phyloP scores from a whole-genome alignment of 768 basidiomycete species.

The Lentinula edodes region DNA sequence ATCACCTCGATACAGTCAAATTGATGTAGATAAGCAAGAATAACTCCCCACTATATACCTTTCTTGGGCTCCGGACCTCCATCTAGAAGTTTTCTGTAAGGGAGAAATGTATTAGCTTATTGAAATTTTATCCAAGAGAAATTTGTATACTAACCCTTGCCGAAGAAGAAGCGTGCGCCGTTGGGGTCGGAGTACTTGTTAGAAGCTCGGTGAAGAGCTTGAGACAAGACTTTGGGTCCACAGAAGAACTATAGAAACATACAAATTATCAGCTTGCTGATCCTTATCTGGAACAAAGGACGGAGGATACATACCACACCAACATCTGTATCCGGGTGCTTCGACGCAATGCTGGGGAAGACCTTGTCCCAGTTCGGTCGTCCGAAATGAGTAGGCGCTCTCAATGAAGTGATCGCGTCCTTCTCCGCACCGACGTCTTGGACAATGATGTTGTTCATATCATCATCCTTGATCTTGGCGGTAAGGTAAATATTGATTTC shows the following conservation, averaged over 20 bases:
- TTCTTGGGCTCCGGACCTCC: neutral
- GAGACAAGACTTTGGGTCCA: slow-evolving; percentile 70
- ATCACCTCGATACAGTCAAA: neutral
- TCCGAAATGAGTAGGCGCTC: slow-evolving; percentile 91
- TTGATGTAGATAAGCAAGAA: neutral
- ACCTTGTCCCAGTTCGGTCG: slow-evolving; percentile 82
- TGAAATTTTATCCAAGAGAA: neutral
- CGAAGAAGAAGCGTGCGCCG: slow-evolving; percentile 85
- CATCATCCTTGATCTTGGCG: slow-evolving; percentile 85
- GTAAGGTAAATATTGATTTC: slow-evolving; percentile 96
- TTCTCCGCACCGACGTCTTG: slow-evolving; percentile 91
- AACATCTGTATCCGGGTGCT: slow-evolving; percentile 84
- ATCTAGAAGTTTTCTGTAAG: slow-evolving; percentile 29
- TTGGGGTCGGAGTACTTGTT: slow-evolving; percentile 82
- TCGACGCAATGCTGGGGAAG: slow-evolving; percentile 68
- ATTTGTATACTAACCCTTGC: slow-evolving; percentile 59
- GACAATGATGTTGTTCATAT: slow-evolving; percentile 90
- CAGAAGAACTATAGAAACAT: slow-evolving; percentile 66
- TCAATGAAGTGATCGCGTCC: slow-evolving; percentile 84
- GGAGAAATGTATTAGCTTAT: neutral
- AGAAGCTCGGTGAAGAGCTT: slow-evolving; percentile 65
- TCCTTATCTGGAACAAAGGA: neutral
- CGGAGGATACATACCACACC: slow-evolving; percentile 61
- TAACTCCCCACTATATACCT: neutral
- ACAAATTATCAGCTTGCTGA: neutral